Percentiles rank a stretch among this genome's conserved stretches.
Evolutionary conservation across 371 early-diverging fungal genomes (phyloP).

Genomic region (Zychaea mexicana): DNA sequence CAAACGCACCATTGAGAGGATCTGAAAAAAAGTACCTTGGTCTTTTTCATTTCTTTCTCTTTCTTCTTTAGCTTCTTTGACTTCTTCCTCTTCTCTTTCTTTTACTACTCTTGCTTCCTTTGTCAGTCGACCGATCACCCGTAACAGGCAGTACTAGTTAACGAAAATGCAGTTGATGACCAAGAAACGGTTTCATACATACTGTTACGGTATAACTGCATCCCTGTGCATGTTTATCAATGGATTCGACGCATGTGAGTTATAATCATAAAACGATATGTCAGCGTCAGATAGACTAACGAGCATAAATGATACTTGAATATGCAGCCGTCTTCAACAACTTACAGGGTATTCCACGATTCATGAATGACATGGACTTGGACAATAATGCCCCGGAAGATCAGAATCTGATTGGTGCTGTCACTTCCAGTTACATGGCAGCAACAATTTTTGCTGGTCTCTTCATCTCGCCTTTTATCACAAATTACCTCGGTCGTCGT

Average conservation of each 20-base stretch:
- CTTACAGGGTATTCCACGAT: constrained; percentile 19
- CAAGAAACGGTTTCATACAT: constrained; percentile 19
- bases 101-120: background rate
- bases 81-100: background rate
- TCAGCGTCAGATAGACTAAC: background rate
- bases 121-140: no score
- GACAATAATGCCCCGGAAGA: constrained; percentile 12
- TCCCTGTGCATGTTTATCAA: constrained; percentile 33
- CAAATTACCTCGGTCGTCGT: constrained; percentile 28
- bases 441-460: constrained; percentile 28
- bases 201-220: constrained; percentile 19
- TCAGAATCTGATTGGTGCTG: constrained; percentile 26
- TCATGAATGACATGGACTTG: constrained; percentile 25
- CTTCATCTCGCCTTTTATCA: constrained; percentile 20
- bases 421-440: constrained; percentile 27
- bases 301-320: background rate
- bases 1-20: background rate
- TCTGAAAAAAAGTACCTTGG: background rate
- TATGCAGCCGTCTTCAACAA: constrained; percentile 31
- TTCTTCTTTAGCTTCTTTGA: background rate
- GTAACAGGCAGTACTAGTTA: background rate
- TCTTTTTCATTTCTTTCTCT: background rate
- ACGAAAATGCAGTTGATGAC: constrained; percentile 8
- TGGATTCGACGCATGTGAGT: constrained; percentile 33
- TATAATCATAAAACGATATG: background rate